A percentile compares a stretch with the other conserved stretches of the same genome.
These are phyloP conservation scores for Combretum micranthum DNA, from an alignment of 345 rosid species.

Conservation along the genomic window DNA sequence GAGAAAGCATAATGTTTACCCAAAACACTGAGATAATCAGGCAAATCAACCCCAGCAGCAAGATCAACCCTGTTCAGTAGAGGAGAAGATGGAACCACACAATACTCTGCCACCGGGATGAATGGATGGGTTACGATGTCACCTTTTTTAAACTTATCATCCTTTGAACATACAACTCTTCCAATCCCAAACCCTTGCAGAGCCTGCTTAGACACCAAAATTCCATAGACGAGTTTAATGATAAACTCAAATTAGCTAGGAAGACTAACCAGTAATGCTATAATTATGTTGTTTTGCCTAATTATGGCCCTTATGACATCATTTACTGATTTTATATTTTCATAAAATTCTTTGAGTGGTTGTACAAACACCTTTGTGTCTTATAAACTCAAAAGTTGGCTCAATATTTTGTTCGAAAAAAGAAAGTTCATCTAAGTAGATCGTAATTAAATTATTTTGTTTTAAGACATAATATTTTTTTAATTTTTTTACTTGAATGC, in stretches of 20 bases:
- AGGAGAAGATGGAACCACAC: conserved; percentile 17
- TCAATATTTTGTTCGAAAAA: too few species aligned
- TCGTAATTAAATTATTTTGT: not conserved
- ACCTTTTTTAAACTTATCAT: conserved; percentile 16
- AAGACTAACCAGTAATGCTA: too few species aligned
- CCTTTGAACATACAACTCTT: conserved; percentile 28
- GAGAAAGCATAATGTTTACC: conserved; percentile 12
- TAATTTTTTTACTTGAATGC: too few species aligned
- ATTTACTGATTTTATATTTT: too few species aligned
- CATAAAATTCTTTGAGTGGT: too few species aligned
- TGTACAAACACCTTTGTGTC: too few species aligned
- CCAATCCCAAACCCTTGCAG: conserved; percentile 25
- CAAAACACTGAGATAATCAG: conserved; percentile 26
- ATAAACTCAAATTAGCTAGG: too few species aligned
- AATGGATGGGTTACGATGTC: conserved; percentile 17
- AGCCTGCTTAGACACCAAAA: conserved; percentile 11
- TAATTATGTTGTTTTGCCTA: too few species aligned
- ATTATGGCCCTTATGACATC: too few species aligned
- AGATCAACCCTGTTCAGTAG: conserved; percentile 17
- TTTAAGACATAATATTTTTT: not conserved
- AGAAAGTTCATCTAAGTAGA: too few species aligned
- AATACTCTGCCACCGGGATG: conserved; percentile 25
- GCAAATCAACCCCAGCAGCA: conserved; percentile 10
- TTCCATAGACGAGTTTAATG: too few species aligned
- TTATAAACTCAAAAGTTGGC: too few species aligned